phyloP scores from a whole-genome alignment of 2,329 filamentous ascomycete species.

The Chaetomium sp. region DNA sequence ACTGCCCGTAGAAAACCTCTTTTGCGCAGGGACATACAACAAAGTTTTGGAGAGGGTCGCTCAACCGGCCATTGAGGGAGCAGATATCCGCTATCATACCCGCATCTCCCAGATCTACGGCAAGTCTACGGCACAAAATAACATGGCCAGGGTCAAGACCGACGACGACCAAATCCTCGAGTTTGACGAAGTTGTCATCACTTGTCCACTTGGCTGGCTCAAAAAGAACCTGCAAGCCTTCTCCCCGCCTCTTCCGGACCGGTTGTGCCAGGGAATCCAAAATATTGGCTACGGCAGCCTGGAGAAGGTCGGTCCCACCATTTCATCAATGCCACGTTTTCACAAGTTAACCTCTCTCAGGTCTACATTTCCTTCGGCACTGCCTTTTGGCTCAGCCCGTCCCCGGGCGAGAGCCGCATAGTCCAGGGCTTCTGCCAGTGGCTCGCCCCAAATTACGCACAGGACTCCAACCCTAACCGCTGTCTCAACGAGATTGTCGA shows the following conservation, averaged over 20 bases:
- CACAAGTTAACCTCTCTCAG: constrained; percentile 33
- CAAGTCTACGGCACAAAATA: constrained; percentile 34
- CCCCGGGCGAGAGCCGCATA: constrained; percentile 45
- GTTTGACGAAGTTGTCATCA: constrained; percentile 71
- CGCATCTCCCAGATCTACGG: constrained; percentile 50
- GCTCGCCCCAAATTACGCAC: constrained; percentile 69
- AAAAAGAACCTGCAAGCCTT: constrained; percentile 62
- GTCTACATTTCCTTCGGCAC: constrained; percentile 69
- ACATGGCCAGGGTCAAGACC: constrained; percentile 49
- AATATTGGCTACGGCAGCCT: constrained; percentile 69
- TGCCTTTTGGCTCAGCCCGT: constrained; percentile 68
- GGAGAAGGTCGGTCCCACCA: constrained; percentile 59
- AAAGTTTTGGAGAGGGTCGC: constrained; percentile 62
- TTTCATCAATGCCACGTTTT: not conserved
- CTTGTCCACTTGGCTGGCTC: constrained; percentile 69
- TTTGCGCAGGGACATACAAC: constrained; percentile 61
- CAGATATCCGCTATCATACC: constrained; percentile 55
- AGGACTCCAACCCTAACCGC: constrained; percentile 58
- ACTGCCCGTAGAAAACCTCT: constrained; percentile 55
- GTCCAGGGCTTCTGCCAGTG: constrained; percentile 74
- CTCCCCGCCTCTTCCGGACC: constrained; percentile 58
- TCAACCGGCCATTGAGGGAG: constrained; percentile 56
- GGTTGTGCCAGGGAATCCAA: constrained; percentile 62
- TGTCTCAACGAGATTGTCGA: constrained; percentile 82
- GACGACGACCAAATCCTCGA: constrained; percentile 48